Evolutionary conservation across 164 flowering plant species (phyloP).

Genomic region (Euptelea pleiosperma): DNA sequence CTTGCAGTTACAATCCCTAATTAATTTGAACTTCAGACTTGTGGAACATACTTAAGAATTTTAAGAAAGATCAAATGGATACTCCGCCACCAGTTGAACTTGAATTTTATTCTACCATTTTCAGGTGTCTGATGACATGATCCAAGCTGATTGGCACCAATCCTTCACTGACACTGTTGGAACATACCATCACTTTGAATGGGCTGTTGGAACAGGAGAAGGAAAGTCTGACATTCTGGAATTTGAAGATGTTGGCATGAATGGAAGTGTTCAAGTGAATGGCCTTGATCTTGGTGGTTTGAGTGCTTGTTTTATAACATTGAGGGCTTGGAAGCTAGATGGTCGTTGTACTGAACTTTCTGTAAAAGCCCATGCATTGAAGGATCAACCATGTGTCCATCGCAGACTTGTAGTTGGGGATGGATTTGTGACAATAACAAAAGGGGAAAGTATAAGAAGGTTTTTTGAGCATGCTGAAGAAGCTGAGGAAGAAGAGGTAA

Average conservation of each 20-base stretch:
- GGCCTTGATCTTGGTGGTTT: slow-evolving; percentile 81
- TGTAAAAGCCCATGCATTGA: slow-evolving; percentile 96
- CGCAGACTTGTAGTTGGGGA: slow-evolving; percentile 91
- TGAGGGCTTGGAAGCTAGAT: slow-evolving; percentile 89
- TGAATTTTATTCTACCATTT: slow-evolving; percentile 3
- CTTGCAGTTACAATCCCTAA: background rate
- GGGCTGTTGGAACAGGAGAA: slow-evolving; percentile 95
- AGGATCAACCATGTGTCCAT: slow-evolving; percentile 92
- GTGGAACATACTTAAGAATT: background rate
- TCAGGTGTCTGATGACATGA: slow-evolving; percentile 71
- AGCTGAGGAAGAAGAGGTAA: slow-evolving; percentile 98
- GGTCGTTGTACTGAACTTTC: slow-evolving; percentile 83
- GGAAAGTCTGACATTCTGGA: slow-evolving; percentile 90
- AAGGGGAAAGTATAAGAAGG: slow-evolving; percentile 80
- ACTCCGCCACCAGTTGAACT: slow-evolving; percentile 11
- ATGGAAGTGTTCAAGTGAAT: slow-evolving; percentile 60
- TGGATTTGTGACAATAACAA: slow-evolving; percentile 81
- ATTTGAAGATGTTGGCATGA: slow-evolving; percentile 89
- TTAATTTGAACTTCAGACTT: background rate
- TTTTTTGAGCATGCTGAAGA: slow-evolving; percentile 99
- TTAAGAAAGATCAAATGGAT: background rate
- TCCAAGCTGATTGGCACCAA: slow-evolving; percentile 91
- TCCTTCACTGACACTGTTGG: slow-evolving; percentile 69
- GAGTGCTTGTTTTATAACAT: slow-evolving; percentile 77
- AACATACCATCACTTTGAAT: slow-evolving; percentile 89